Evolutionary conservation across 768 basidiomycete genomes (phyloP).

Genomic region (Suillus subalutaceus): DNA sequence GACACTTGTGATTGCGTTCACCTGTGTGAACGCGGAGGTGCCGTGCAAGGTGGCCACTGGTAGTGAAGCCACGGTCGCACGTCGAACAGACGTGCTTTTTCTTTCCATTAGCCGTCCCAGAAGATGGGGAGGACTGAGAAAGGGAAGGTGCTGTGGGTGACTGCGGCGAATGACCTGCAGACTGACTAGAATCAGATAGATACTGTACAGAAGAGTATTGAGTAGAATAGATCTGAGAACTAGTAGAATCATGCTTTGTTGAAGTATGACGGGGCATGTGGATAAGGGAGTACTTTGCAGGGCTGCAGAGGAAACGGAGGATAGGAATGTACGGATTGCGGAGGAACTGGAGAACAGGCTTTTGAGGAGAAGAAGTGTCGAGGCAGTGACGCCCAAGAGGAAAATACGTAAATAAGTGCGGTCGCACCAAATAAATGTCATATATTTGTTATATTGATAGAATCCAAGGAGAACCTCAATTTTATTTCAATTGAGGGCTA

Average conservation of each 20-base stretch:
- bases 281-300: slow-evolving; percentile 19
- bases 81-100: slow-evolving; percentile 64
- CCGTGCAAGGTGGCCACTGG: slow-evolving; percentile 85
- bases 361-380: slow-evolving; percentile 38
- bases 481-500: slow-evolving; percentile 27
- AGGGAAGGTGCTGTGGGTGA: slow-evolving; percentile 17
- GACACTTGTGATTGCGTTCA: slow-evolving; percentile 90
- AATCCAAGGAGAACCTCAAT: slow-evolving; percentile 37
- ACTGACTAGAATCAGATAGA: slow-evolving; percentile 30
- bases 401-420: slow-evolving; percentile 36
- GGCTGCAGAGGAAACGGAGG: slow-evolving; percentile 28
- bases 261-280: slow-evolving; percentile 34
- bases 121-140: slow-evolving; percentile 9
- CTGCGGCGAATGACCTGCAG: slow-evolving; percentile 15
- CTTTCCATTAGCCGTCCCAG: slow-evolving; percentile 21
- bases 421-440: slow-evolving; percentile 23
- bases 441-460: slow-evolving; percentile 30
- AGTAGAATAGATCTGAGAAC: slow-evolving; percentile 16
- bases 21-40: slow-evolving; percentile 92
- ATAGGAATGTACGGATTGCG: slow-evolving; percentile 27
- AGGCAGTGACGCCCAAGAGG: slow-evolving; percentile 35
- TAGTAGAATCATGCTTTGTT: slow-evolving; percentile 28
- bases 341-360: slow-evolving; percentile 28
- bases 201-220: slow-evolving; percentile 27
- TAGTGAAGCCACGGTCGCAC: slow-evolving; percentile 83